Conservation (phyloP, 371 early-diverging fungal genomes). For the Funneliformis caledonium region DNA sequence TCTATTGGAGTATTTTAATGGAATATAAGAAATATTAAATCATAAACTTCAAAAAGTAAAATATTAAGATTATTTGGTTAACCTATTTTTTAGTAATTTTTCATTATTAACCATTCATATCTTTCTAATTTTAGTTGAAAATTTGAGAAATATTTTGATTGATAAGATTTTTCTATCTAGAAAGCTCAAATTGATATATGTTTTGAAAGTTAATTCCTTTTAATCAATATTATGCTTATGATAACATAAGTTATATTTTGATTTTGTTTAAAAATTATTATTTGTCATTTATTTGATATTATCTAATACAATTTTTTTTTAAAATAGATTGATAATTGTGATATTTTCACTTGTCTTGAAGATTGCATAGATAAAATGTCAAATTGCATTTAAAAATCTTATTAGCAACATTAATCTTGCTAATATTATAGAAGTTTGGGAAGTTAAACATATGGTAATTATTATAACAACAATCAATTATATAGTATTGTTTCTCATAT, state of each 20-base stretch:
- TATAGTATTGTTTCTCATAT: not conserved
- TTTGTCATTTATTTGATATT: not conserved
- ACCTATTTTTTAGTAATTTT: not conserved
- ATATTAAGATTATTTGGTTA: not conserved
- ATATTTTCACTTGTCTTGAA: not conserved
- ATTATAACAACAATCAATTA: not conserved
- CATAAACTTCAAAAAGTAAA: not conserved
- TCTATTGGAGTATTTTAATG: not conserved
- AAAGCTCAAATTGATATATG: slow-evolving; percentile 2
- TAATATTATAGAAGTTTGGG: not conserved
- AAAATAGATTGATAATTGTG: not conserved
- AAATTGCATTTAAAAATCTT: not conserved
- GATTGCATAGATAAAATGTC: not conserved
- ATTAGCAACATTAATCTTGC: not conserved
- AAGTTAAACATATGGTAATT: not conserved
- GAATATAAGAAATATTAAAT: not conserved
- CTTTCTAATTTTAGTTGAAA: not conserved
- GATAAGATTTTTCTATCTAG: not conserved
- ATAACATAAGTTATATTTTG: not conserved
- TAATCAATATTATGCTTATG: not conserved
- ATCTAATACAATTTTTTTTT: not conserved
- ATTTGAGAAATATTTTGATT: not conserved
- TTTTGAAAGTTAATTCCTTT: not conserved
- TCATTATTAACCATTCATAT: not conserved
- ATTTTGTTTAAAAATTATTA: too few species aligned